phyloP scores from a whole-genome alignment of 768 basidiomycete species.

The Leucocoprinus birnbaumii region DNA sequence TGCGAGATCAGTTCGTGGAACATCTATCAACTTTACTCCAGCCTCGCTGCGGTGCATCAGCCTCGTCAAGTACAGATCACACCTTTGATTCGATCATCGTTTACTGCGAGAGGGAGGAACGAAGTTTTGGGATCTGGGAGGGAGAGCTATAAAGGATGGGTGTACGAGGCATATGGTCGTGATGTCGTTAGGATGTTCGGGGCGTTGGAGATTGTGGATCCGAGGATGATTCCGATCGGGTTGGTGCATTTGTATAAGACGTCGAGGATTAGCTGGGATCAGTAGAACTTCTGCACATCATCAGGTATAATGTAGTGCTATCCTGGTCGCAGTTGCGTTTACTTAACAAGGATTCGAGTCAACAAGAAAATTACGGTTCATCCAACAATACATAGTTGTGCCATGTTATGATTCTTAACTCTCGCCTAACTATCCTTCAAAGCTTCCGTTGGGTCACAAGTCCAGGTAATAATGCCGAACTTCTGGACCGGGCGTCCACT shows the following conservation, averaged over 20 bases:
- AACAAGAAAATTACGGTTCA: too few relatives aligned
- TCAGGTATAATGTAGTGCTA: too few relatives aligned
- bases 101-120: constrained; percentile 3
- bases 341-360: too few relatives aligned
- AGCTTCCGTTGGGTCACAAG: too few relatives aligned
- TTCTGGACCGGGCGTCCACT: too few relatives aligned
- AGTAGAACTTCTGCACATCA: too few relatives aligned
- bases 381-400: too few relatives aligned
- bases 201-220: constrained; percentile 35
- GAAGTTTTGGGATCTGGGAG: constrained; percentile 10
- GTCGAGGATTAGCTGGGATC: constrained; percentile 29
- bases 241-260: constrained; percentile 36
- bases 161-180: constrained; percentile 35
- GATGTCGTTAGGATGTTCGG: constrained; percentile 38
- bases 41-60: background rate
- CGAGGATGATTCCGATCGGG: constrained; percentile 36
- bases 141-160: constrained; percentile 32
- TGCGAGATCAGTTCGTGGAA: background rate
- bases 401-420: too few relatives aligned
- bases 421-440: too few relatives aligned
- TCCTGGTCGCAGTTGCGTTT: too few relatives aligned
- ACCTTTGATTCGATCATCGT: constrained; percentile 1
- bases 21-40: background rate
- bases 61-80: background rate
- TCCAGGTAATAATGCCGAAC: too few relatives aligned